Evolutionary conservation across 441 rosid genomes (phyloP).

Genomic region (Lepidium campestre): DNA sequence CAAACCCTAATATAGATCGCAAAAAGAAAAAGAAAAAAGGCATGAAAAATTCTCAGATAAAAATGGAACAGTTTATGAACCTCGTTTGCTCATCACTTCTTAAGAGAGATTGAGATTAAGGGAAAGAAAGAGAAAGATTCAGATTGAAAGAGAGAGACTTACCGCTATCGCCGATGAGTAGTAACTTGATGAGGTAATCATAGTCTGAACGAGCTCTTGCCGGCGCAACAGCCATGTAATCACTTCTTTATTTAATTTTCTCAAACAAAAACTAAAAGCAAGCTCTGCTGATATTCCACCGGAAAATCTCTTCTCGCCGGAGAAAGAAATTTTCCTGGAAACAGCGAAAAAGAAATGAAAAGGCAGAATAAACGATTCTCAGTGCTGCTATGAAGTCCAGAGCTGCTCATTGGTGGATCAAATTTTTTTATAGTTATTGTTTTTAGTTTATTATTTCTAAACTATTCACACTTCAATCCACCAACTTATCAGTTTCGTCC

Average conservation of each 20-base stretch:
- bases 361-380: not conserved
- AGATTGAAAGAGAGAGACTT: not conserved
- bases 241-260: not conserved
- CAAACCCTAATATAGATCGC: conserved; percentile 23
- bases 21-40: conserved; percentile 1
- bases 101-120: not conserved
- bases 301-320: conserved; percentile 23
- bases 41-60: not conserved
- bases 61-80: not conserved
- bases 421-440: not conserved
- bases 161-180: conserved; percentile 37
- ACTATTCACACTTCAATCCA: not conserved
- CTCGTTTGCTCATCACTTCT: not conserved
- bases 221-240: conserved; percentile 28
- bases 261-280: not conserved
- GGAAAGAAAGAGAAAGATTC: not conserved
- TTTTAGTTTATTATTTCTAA: not conserved
- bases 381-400: not conserved
- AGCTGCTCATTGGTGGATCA: conserved; percentile 4
- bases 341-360: not conserved
- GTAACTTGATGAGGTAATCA: conserved; percentile 33
- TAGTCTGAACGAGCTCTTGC: conserved; percentile 35
- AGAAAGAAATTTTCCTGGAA: not conserved
- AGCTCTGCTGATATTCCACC: not conserved
- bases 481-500: not conserved